Conservation (phyloP, 148 eudicot species). For the Talinum fruticosum region DNA sequence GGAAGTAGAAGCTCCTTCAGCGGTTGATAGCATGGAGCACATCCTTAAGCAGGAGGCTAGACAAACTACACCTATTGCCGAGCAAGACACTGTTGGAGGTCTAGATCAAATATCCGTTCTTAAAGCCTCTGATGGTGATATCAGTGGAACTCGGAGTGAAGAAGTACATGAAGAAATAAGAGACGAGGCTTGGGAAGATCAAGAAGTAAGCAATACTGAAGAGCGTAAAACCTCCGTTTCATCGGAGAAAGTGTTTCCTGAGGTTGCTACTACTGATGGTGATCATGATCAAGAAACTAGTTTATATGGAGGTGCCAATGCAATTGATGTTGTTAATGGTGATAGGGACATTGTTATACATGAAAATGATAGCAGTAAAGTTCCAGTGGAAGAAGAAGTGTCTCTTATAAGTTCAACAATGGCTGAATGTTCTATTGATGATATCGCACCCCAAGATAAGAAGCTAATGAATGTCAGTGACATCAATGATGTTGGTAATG, state of each 20-base stretch:
- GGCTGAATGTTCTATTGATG: constrained; percentile 17
- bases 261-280: constrained; percentile 18
- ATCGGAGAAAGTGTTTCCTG: constrained; percentile 9
- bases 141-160: constrained; percentile 8
- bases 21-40: constrained; percentile 14
- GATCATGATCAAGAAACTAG: constrained; percentile 16
- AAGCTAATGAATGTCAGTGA: constrained; percentile 19
- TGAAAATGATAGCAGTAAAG: constrained; percentile 19
- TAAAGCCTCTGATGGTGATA: constrained; percentile 17
- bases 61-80: constrained; percentile 8
- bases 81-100: constrained; percentile 16
- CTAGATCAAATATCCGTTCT: constrained; percentile 15
- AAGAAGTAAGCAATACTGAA: constrained; percentile 6
- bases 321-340: constrained; percentile 7
- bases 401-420: neutral
- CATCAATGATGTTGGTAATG: constrained; percentile 11
- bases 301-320: constrained; percentile 20
- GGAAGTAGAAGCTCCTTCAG: constrained; percentile 22
- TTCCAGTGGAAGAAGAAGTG: constrained; percentile 15
- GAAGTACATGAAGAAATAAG: constrained; percentile 20
- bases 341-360: constrained; percentile 20
- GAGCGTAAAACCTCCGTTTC: constrained; percentile 17
- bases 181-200: constrained; percentile 13
- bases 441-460: constrained; percentile 14
- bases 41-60: constrained; percentile 13